Base-by-base conservation (phyloP, 2,329 filamentous ascomycete species). In the Paraphaeosphaeria sporulosa region DNA sequence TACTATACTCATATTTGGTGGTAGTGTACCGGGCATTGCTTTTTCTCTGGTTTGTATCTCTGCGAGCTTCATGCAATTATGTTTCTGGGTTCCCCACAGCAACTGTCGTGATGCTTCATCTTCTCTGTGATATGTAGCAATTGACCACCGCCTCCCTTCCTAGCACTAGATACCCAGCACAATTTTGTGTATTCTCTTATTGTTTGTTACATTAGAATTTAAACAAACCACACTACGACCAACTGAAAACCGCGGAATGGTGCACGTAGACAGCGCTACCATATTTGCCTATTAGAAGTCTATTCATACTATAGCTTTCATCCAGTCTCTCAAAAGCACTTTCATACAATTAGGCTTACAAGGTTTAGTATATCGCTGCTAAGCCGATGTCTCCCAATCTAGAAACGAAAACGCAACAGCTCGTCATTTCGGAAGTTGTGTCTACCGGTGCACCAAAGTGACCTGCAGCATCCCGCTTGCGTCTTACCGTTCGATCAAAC, bases 101-200 rank as follows among this genome's bases (percentile, higher is more conserved):
- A n/a, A n/a, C 17, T n/a, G 7, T 15, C 38, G 4, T 40, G 15
- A n/a, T 40, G 7, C 17, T 8, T n/a, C 4, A n/a, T 7, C 13
- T 1, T 40, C 17, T 40, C 38, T n/a, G n/a, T n/a, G 5, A 8
- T n/a, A 3, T n/a, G 7, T 40, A 17, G 38, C 17, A 17, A 8
- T 7, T n/a, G n/a, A 9, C 30, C 15, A 19, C 38, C 15, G 6
- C 7, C 1, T n/a, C 2, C 7, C 17, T n/a, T n/a, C 17, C 38
- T 40, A 40, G 38, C 38, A 15, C 17, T 40, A 40, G n/a, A 50
- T 50, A 50, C 47, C 47, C 47, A 47, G 15, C n/a, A n/a, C 4
- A 4, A 27, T 30, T 17, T 17, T 30, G 8, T 12, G 17, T 47
- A 13, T 27, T 12, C 23, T 13, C 43, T 13, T 9, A 32, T 32